A percentile compares a stretch with the other conserved stretches of the same genome.
Evolutionary conservation across 2,329 filamentous ascomycete species (phyloP).

Genomic region (Aspergillus amoenus): DNA sequence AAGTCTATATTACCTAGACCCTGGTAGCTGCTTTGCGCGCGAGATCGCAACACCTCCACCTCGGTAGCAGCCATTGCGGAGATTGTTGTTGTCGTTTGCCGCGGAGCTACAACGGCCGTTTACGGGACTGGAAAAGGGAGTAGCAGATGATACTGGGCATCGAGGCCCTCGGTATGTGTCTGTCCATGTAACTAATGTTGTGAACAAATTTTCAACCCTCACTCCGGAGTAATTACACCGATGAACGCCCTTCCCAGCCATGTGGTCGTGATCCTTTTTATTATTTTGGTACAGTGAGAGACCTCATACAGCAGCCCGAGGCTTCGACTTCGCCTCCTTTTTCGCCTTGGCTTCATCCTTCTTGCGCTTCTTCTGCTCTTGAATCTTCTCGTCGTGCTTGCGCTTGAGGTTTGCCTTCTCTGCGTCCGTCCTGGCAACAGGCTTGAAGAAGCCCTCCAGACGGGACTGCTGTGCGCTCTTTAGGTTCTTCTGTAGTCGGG

Average conservation of each 20-base stretch:
- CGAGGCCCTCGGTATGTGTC: not conserved
- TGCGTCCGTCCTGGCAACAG: constrained; percentile 80
- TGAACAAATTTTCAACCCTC: not conserved
- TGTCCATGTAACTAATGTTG: not conserved
- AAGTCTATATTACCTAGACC: not conserved
- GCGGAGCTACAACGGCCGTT: not conserved
- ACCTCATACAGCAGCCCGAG: constrained; percentile 58
- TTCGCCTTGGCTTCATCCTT: constrained; percentile 96
- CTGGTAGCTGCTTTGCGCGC: not conserved
- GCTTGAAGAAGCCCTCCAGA: constrained; percentile 96
- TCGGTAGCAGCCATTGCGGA: not conserved
- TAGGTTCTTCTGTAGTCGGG: constrained; percentile 81
- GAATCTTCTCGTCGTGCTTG: constrained; percentile 88
- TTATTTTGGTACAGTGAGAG: not conserved
- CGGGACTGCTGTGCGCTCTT: constrained; percentile 89
- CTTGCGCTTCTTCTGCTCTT: constrained; percentile 90
- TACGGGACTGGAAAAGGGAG: not conserved
- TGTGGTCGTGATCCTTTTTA: not conserved
- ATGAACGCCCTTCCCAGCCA: not conserved
- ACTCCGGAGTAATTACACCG: not conserved
- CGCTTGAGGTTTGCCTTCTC: constrained; percentile 85
- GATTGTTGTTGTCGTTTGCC: not conserved
- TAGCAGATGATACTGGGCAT: not conserved
- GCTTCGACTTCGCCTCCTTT: constrained; percentile 85
- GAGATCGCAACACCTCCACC: too few relatives aligned